These are phyloP conservation scores for Candida boleticola DNA, from an alignment of 805 yeast genomes.

Conservation along the genomic window DNA sequence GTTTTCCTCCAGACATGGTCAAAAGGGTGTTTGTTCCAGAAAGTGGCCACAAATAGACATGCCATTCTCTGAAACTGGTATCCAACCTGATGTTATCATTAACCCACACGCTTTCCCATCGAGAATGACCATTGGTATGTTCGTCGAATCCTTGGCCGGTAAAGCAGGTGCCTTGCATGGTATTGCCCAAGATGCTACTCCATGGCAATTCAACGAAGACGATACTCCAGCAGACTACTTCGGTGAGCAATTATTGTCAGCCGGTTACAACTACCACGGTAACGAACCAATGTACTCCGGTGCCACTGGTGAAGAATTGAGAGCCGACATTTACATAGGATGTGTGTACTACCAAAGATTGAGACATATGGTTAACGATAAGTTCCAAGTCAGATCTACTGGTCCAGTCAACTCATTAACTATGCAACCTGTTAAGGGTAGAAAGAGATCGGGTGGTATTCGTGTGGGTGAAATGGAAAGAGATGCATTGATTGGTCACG, in stretches of 20 bases:
- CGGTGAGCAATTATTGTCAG: slow-evolving; percentile 82
- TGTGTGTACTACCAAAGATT: slow-evolving; percentile 96
- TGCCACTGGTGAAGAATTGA: slow-evolving; percentile 94
- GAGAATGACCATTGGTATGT: slow-evolving; percentile 99
- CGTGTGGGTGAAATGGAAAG: slow-evolving; percentile 99
- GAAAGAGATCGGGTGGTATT: slow-evolving; percentile 98
- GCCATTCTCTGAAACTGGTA: slow-evolving; percentile 96
- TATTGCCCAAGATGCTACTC: slow-evolving; percentile 94
- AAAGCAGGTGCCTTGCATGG: slow-evolving; percentile 98
- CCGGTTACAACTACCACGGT: slow-evolving; percentile 97
- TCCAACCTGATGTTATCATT: slow-evolving; percentile 95
- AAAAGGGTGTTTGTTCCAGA: slow-evolving; percentile 97
- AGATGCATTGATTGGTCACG: slow-evolving; percentile 98
- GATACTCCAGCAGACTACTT: slow-evolving; percentile 98
- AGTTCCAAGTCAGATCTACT: slow-evolving; percentile 98
- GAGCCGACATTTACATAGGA: slow-evolving; percentile 95
- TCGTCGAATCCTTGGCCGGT: slow-evolving; percentile 97
- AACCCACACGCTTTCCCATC: slow-evolving; percentile 99
- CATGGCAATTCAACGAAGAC: slow-evolving; percentile 87
- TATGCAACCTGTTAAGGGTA: slow-evolving; percentile 99
- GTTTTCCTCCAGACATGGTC: slow-evolving; percentile 97
- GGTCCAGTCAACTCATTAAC: slow-evolving; percentile 97
- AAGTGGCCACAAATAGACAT: slow-evolving; percentile 96
- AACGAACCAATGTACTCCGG: slow-evolving; percentile 99
- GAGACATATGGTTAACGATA: slow-evolving; percentile 99